These are phyloP conservation scores for Monilinia polystroma DNA, from an alignment of 2,329 filamentous ascomycete genomes.

Conservation along the genomic window DNA sequence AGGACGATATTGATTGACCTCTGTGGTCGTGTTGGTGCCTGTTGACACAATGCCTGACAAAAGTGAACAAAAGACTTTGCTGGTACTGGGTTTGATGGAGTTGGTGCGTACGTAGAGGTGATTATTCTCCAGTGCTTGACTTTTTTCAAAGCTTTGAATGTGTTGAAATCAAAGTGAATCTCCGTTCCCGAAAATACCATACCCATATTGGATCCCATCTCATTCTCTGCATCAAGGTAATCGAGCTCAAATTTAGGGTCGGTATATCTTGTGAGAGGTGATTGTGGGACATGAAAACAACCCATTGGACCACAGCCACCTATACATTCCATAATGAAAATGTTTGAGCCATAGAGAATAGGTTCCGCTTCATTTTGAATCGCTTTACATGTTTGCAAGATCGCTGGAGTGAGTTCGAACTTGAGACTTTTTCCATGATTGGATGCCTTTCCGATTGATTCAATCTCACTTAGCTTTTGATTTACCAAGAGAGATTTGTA, in stretches of 20 bases:
- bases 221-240: conserved; percentile 4
- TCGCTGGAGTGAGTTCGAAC: conserved; percentile 19
- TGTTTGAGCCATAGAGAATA: conserved; percentile 24
- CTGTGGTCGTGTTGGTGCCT: background rate
- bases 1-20: conserved; percentile 16
- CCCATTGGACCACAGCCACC: conserved; percentile 12
- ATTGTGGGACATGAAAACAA: conserved; percentile 14
- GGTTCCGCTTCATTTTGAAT: conserved; percentile 22
- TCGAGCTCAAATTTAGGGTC: background rate
- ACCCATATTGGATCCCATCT: background rate
- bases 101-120: conserved; percentile 14
- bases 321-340: conserved; percentile 24
- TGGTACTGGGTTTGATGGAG: background rate
- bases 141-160: conserved; percentile 7
- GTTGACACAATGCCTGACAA: conserved; percentile 15
- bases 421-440: conserved; percentile 1
- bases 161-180: conserved; percentile 5
- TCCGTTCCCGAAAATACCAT: background rate
- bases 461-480: conserved; percentile 11
- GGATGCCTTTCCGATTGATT: background rate
- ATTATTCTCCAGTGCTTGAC: conserved; percentile 21
- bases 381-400: conserved; percentile 18
- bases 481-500: conserved; percentile 23
- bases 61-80: conserved; percentile 23
- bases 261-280: conserved; percentile 18